These are phyloP conservation scores for Mycena pura DNA, from an alignment of 768 basidiomycete genomes.

Conservation along the genomic window DNA sequence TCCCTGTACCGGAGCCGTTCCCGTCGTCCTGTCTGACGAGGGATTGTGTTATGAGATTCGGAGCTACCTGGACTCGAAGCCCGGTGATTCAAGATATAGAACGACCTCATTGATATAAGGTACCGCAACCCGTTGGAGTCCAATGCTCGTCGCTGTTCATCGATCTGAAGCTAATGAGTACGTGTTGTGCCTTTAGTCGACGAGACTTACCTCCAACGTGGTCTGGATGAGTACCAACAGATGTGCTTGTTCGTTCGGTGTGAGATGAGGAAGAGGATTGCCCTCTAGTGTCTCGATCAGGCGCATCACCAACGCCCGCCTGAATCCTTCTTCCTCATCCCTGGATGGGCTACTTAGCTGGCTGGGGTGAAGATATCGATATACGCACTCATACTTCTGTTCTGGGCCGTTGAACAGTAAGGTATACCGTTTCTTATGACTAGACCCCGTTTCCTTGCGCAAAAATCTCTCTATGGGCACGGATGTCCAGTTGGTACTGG, in stretches of 20 bases:
- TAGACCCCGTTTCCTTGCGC: conserved; percentile 37
- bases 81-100: conserved; percentile 82
- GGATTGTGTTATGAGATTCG: conserved; percentile 46
- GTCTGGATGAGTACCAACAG: conserved; percentile 86
- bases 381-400: conserved; percentile 52
- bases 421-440: conserved; percentile 51
- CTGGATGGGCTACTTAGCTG: background rate
- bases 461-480: conserved; percentile 67
- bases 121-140: conserved; percentile 94
- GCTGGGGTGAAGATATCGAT: background rate
- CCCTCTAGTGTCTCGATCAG: conserved; percentile 72
- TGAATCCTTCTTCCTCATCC: conserved; percentile 62
- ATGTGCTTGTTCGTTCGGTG: conserved; percentile 82
- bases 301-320: conserved; percentile 60
- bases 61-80: conserved; percentile 57
- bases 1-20: conserved; percentile 90
- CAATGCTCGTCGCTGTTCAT: conserved; percentile 88
- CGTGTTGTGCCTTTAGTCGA: background rate
- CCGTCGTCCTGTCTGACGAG: conserved; percentile 61
- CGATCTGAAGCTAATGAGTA: conserved; percentile 58
- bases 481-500: conserved; percentile 47
- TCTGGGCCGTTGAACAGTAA: conserved; percentile 59
- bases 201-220: conserved; percentile 71
- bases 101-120: conserved; percentile 90
- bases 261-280: conserved; percentile 71